Percentiles rank a stretch among this genome's conserved stretches.
Evolutionary conservation across 192 early-diverging fungal species (phyloP).

Genomic region (Piromyces sp.): DNA sequence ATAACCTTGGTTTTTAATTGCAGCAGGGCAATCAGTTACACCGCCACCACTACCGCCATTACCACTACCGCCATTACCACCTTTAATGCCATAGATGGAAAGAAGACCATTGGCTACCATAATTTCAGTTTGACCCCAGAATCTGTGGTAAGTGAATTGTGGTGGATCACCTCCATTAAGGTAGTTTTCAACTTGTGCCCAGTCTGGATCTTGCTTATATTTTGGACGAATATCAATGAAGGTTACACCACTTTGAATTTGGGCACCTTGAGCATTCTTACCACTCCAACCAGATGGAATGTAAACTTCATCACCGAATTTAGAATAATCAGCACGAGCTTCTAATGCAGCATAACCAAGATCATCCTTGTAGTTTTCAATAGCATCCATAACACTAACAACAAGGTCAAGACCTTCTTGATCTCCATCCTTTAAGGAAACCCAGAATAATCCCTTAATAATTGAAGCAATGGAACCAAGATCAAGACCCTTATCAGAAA

Average conservation of each 20-base stretch:
- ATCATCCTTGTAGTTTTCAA: no score
- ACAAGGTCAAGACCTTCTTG: neutral
- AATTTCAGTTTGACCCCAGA: neutral
- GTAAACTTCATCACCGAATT: neutral
- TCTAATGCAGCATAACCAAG: neutral
- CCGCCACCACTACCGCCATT: neutral
- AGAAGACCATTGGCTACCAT: no score
- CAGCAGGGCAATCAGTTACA: neutral
- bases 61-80: neutral
- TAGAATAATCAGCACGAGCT: neutral
- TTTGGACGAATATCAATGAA: neutral
- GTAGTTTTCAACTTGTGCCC: neutral
- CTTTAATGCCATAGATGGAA: no score
- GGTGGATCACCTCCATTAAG: neutral
- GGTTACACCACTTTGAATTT: neutral
- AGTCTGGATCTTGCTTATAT: neutral
- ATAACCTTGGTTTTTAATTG: neutral
- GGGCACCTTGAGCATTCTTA: neutral
- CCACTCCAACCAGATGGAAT: neutral
- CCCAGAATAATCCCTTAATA: no score
- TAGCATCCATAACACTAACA: neutral
- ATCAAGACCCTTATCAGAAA: neutral
- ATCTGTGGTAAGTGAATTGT: neutral
- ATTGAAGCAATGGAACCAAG: neutral
- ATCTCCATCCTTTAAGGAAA: neutral